These are phyloP conservation scores for Diaporthe batatas DNA, from an alignment of 2,329 filamentous ascomycete species.

Conservation along the genomic window DNA sequence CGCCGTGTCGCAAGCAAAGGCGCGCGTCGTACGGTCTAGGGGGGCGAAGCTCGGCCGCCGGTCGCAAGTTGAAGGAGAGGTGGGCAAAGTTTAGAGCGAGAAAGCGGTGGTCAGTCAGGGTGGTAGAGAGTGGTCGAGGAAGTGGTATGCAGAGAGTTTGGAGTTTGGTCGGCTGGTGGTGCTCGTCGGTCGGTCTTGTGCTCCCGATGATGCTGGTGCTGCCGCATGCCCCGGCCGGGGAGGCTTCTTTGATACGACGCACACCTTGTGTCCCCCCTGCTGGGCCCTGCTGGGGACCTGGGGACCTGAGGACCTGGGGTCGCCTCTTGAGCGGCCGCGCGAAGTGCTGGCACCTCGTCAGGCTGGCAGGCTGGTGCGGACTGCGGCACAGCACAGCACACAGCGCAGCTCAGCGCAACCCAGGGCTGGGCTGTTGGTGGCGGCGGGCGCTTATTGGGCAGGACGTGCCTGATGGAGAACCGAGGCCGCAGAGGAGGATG, in stretches of 20 bases:
- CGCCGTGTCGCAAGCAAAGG: constrained; percentile 35
- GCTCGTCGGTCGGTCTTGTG: constrained; percentile 29
- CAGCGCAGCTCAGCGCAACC: constrained; percentile 16
- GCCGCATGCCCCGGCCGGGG: constrained; percentile 27
- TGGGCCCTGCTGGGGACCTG: constrained; percentile 5
- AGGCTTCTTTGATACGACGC: constrained; percentile 33
- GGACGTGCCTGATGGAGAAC: constrained; percentile 17
- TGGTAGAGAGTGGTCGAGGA: background rate
- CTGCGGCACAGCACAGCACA: constrained; percentile 30
- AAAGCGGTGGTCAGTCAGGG: background rate
- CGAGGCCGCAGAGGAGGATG: constrained; percentile 28
- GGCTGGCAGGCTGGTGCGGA: background rate
- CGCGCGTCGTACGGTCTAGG: background rate
- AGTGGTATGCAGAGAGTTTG: constrained; percentile 18
- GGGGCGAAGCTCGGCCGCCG: constrained; percentile 12
- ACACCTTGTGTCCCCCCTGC: constrained; percentile 14
- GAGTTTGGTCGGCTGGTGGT: constrained; percentile 33
- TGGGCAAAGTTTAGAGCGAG: constrained; percentile 2
- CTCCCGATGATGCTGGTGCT: constrained; percentile 30
- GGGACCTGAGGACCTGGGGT: constrained; percentile 9
- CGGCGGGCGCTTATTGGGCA: constrained; percentile 18
- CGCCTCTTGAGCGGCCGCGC: constrained; percentile 30
- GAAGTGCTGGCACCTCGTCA: constrained; percentile 31
- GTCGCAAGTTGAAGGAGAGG: constrained; percentile 7
- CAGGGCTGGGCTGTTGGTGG: constrained; percentile 26